phyloP scores from a whole-genome alignment of 768 basidiomycete genomes.

The Boletus tylopilopsis region DNA sequence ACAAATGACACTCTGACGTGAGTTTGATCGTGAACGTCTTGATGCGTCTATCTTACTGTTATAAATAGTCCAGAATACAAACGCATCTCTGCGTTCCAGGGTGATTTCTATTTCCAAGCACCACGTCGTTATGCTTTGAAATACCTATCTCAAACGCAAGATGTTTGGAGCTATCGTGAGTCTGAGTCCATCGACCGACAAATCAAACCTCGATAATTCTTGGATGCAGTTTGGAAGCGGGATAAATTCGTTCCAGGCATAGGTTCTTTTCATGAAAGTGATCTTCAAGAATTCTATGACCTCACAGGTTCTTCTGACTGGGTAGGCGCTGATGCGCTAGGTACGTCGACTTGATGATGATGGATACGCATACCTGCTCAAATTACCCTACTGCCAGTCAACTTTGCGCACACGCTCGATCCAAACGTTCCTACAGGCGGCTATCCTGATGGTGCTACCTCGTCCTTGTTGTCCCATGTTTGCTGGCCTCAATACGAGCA shows the following conservation, averaged over 20 bases:
- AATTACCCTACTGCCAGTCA: conserved; percentile 1
- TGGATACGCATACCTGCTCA: background rate
- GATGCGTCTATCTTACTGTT: background rate
- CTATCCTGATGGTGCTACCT: conserved; percentile 7
- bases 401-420: conserved; percentile 14
- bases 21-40: background rate
- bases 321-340: conserved; percentile 13
- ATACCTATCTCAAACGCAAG: conserved; percentile 10
- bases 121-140: conserved; percentile 8
- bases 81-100: conserved; percentile 18
- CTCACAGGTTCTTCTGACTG: conserved; percentile 9
- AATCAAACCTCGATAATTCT: background rate
- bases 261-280: conserved; percentile 18
- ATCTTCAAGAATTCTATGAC: conserved; percentile 16
- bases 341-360: background rate
- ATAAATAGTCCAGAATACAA: background rate
- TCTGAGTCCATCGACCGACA: background rate
- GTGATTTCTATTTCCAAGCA: background rate
- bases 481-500: conserved; percentile 1
- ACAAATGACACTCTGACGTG: conserved; percentile 10
- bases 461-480: conserved; percentile 5
- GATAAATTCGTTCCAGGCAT: conserved; percentile 11
- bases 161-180: conserved; percentile 11
- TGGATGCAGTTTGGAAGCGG: conserved; percentile 13
- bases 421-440: conserved; percentile 6